Evolutionary conservation across 352 stramenopile genomes (phyloP), one percentile per base, ranked within the genome.

Genomic region (Globisporangium alternatum): DNA sequence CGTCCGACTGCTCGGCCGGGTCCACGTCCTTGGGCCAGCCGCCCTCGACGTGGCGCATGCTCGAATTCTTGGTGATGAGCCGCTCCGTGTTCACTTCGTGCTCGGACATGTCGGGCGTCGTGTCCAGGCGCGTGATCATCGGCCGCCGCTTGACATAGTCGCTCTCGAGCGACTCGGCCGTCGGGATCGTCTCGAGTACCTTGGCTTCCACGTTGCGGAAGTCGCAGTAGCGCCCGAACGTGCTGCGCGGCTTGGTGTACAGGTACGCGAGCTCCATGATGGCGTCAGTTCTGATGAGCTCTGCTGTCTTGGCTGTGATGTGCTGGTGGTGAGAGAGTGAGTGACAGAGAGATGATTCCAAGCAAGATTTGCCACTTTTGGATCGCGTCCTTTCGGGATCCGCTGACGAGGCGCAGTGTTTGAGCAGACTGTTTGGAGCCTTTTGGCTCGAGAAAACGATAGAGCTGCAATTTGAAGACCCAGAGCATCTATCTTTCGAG

Each of bases 11-110:
- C 70, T 99, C 96, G n/a, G 91, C 95, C 33, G 89, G 86, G 68
- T 99, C 97, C 1, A 99, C 96, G 72, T 99, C 96, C 73, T 99
- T 98, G 2, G 97, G 97, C 96, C 96, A 99, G 3, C 96, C 97
- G 59, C 97, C 97, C 69, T 99, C 97, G 12, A 93, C 81, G 74
- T 99, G 95, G 28, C 90, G 88, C 91, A 99, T 98, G 68, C 86
- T 95, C 63, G 88, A 96, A 73, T 89, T 91, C 68, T 97, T 98
- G 33, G 83, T 96, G 31, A 98, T 82, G 12, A 98, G 70, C 31
- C 91, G 78, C 69, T 98, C 93, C 2, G 96, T 98, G 62, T 98
- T 98, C 22, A 96, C 89, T 60, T 97, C 90, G 55, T 97, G 89
- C 76, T 97, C 91, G 12, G 83, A 96, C 75, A 95, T 95, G 70